Conservation (phyloP, 2,329 filamentous ascomycete species). For the Alternaria alternata region DNA sequence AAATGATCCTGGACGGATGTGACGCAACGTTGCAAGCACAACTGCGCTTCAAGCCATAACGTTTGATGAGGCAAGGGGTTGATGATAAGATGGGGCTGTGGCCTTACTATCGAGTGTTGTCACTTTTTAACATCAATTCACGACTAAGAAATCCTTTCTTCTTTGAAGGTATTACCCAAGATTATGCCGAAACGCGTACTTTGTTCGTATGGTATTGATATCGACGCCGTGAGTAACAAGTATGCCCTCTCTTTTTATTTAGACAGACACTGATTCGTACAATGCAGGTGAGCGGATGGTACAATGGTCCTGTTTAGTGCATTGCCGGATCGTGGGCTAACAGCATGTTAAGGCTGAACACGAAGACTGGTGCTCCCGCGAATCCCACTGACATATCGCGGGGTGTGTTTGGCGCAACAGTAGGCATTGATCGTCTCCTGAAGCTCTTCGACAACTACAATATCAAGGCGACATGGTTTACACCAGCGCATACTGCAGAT, state of each 20-base stretch:
- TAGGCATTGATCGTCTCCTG: conserved; percentile 53
- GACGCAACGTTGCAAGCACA: background rate
- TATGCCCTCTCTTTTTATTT: background rate
- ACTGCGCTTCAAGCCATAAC: background rate
- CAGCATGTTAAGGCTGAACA: conserved; percentile 49
- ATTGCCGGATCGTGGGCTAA: conserved; percentile 1
- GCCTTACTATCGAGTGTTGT: background rate
- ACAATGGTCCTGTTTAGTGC: background rate
- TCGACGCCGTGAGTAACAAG: conserved; percentile 47
- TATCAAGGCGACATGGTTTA: conserved; percentile 55
- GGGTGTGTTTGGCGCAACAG: conserved; percentile 53
- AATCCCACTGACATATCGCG: conserved; percentile 53
- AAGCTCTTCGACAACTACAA: conserved; percentile 53
- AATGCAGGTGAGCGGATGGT: conserved; percentile 37
- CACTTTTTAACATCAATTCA: background rate
- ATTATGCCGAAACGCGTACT: conserved; percentile 50
- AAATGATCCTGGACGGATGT: background rate
- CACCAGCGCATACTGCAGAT: conserved; percentile 56
- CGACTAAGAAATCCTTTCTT: background rate
- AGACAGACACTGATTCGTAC: background rate
- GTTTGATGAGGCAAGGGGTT: background rate
- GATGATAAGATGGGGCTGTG: conserved; percentile 1
- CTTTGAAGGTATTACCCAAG: background rate
- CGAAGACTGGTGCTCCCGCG: conserved; percentile 45
- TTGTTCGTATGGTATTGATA: conserved; percentile 53